These are phyloP conservation scores for Cutaneotrichosporon dermatis DNA, from an alignment of 1,284 basidiomycete genomes.

Conservation along the genomic window DNA sequence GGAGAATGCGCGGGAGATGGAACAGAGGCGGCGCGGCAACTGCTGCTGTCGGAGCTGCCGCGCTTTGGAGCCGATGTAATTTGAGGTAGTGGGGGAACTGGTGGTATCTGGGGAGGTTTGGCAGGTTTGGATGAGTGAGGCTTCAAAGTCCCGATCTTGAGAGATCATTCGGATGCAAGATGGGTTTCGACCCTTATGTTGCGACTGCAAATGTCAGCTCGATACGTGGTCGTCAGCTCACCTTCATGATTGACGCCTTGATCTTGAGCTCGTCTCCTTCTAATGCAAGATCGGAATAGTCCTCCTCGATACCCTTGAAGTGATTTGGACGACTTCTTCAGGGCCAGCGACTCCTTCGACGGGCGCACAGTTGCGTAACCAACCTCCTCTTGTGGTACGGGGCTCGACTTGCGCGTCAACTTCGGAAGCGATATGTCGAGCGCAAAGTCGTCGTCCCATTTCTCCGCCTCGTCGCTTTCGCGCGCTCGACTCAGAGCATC, in stretches of 20 bases:
- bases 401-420: conserved; percentile 9
- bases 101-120: neutral
- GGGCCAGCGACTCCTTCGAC: conserved; percentile 1
- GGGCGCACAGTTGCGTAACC: conserved; percentile 40
- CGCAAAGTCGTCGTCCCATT: conserved; percentile 90
- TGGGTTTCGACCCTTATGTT: conserved; percentile 65
- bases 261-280: conserved; percentile 83
- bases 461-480: conserved; percentile 29
- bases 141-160: conserved; percentile 46
- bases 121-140: neutral
- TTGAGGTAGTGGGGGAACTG: neutral
- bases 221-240: conserved; percentile 33
- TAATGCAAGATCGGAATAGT: conserved; percentile 77
- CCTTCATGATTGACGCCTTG: conserved; percentile 82
- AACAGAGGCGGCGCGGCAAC: neutral
- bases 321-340: conserved; percentile 4
- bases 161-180: conserved; percentile 84
- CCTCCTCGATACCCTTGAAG: conserved; percentile 53
- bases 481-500: conserved; percentile 52
- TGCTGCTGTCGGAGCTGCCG: neutral
- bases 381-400: conserved; percentile 4
- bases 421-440: conserved; percentile 62
- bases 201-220: conserved; percentile 42
- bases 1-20: neutral
- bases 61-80: neutral